Evolutionary conservation across 2,329 filamentous ascomycete genomes (phyloP), one percentile per base, ranked within the genome.

Genomic region (Pseudopyricularia javanii): DNA sequence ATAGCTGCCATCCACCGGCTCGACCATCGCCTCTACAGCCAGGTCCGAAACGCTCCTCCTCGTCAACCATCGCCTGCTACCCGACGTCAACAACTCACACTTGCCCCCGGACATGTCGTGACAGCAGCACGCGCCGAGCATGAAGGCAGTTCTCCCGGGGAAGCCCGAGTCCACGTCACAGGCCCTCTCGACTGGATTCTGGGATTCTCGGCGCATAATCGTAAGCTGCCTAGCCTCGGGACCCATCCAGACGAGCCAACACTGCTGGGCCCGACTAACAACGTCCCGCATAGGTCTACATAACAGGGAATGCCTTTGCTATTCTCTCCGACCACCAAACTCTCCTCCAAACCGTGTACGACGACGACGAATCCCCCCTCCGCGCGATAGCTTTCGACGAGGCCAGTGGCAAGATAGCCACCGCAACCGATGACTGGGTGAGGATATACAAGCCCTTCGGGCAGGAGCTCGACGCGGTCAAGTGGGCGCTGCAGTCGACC

Each of bases 331-430:
- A 82, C 50, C 79, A 87, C 51, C 76, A 84, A 56, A 79, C 79
- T 53, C 80, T 96, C 57, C 70, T 95, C 33, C 93, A 98, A 68
- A 96, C 91, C 4, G 85, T 95, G 59, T 95, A 95, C 70, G 83
- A 93, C 62, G 86, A 94, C 62, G 81, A 88, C 58, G 74, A 82
- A 24, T 75, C 70, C 15, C 64, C 67, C 32, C 71, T 97, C 28
- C 79, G 89, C 57, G 86, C 89, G 28, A 80, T 97, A 57, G 79
- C 82, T 30, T 79, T 97, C 56, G 88, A 97, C 62, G 86, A 94
- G 64, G 71, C 74, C 17, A 85, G 86, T 8, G 93, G 91, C 49
- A 94, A 88, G 72, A 88, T 97, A 66, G 88, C 89, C 40, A 81
- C 83, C 20, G 87, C 85, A 60, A 85, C 85, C 30, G 73, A 76